These are phyloP conservation scores for Gossypium trilobum DNA, from an alignment of 441 rosid species.

Conservation along the genomic window DNA sequence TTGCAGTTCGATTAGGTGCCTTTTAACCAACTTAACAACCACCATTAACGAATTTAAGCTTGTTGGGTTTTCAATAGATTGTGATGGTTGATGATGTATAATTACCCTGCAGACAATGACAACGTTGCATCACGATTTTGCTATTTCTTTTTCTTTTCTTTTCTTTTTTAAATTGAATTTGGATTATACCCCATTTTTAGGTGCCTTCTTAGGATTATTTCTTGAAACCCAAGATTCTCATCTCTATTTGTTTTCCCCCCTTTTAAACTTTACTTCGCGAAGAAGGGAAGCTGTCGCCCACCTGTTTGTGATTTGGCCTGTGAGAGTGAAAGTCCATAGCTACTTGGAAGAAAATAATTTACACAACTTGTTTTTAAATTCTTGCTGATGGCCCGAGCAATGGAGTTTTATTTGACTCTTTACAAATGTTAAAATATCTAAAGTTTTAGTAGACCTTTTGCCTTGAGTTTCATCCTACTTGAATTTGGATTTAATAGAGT, in stretches of 20 bases:
- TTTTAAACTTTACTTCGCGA: not conserved
- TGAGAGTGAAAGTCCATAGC: not conserved
- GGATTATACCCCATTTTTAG: not conserved
- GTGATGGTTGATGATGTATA: not conserved
- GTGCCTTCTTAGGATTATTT: not conserved
- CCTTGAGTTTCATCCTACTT: not conserved
- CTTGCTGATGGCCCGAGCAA: not conserved
- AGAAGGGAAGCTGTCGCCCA: not conserved
- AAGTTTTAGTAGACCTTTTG: not conserved
- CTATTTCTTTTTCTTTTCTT: not conserved
- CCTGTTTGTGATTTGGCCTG: not conserved
- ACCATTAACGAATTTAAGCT: not conserved
- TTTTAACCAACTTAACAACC: constrained; percentile 10
- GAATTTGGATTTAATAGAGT: too few relatives aligned
- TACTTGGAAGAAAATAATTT: not conserved
- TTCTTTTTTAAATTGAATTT: not conserved
- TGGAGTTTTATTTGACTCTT: not conserved
- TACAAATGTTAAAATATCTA: not conserved
- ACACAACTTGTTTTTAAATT: not conserved
- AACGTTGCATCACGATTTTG: not conserved
- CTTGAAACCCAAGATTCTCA: not conserved
- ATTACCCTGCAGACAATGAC: not conserved
- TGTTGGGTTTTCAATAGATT: too few relatives aligned
- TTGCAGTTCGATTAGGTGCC: not conserved
- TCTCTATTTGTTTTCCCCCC: not conserved